Evolutionary conservation across 2,329 filamentous ascomycete species (phyloP), one percentile per base, ranked within the genome.

Genomic region (Chaetomium olivaceum): DNA sequence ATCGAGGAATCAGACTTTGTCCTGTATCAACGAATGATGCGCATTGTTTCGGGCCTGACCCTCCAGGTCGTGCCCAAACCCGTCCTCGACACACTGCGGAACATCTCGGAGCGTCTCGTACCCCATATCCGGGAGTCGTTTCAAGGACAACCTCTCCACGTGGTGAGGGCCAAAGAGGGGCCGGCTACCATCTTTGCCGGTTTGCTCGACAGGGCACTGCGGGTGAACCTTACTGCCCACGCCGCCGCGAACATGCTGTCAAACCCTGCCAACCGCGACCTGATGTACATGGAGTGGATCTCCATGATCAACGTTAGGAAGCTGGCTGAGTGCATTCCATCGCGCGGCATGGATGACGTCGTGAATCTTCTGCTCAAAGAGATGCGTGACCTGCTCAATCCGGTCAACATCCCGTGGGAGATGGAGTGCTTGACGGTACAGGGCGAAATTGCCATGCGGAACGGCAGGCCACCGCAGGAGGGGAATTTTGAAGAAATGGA

Each of bases 1-100:
- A 96, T 99, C 67, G 91, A 95, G 75, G 91, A 96, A 76, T 97
- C 92, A 75, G 95, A 99, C 76, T 96, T 95, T 79, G 85, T 94
- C 39, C 91, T 97, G 80, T 99, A 99, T 76, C 93, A 98, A 76
- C 93, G 93, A 71, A 97, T 98, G 91, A 93, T 97, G 80, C 89
- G 90, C 62, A 96, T 97, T 67, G 88, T 98, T 50, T 91, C 91
- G 1, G 88, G 89, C n/a, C 83, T 98, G 50, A 95, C 92, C 4
- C 84, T 97, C 8, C 93, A 98, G 76, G 93, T 97, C 16, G 90
- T 96, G 4, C 95, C 95, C 1, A 91, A 93, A 65, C 85, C 89
- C 3, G 93, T 98, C 7, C 83, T 97, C 66, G 91, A 93, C 73
- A 93, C 93, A 2, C 85, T 99, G 36, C 88, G 91, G 71, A 94